Conservation (phyloP, 352 stramenopile species). For the Globisporangium splendens region DNA sequence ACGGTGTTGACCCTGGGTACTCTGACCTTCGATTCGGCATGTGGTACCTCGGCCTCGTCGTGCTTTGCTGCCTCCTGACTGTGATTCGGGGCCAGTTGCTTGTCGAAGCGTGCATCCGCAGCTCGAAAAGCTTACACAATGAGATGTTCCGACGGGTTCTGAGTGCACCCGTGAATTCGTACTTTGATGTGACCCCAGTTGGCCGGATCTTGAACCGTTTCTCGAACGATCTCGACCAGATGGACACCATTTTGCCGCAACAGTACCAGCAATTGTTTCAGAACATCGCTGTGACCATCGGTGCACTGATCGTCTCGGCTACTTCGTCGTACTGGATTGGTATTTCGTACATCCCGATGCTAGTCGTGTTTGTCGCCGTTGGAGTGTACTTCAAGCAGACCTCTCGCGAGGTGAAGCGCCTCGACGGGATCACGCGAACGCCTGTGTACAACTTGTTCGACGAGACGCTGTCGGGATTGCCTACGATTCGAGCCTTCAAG, state of each 20-base stretch:
- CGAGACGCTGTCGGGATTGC: slow-evolving; percentile 87
- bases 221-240: slow-evolving; percentile 46
- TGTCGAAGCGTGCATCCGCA: slow-evolving; percentile 29
- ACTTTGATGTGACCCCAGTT: slow-evolving; percentile 55
- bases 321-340: slow-evolving; percentile 15
- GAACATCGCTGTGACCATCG: slow-evolving; percentile 19
- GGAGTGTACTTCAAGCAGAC: slow-evolving; percentile 74
- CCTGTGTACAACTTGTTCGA: slow-evolving; percentile 90
- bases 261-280: slow-evolving; percentile 33
- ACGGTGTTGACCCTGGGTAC: slow-evolving; percentile 34
- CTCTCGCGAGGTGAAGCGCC: slow-evolving; percentile 82
- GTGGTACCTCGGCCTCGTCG: slow-evolving; percentile 37
- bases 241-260: slow-evolving; percentile 33
- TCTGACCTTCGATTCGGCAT: slow-evolving; percentile 17
- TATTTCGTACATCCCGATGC: slow-evolving; percentile 27
- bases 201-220: slow-evolving; percentile 50
- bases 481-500: slow-evolving; percentile 81
- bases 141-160: slow-evolving; percentile 37
- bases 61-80: slow-evolving; percentile 20
- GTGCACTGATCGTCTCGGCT: slow-evolving; percentile 18
- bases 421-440: slow-evolving; percentile 80
- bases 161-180: slow-evolving; percentile 32
- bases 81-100: slow-evolving; percentile 20
- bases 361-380: slow-evolving; percentile 5
- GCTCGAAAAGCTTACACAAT: slow-evolving; percentile 25